These are phyloP conservation scores for Panaeolus papilionaceus DNA, from an alignment of 768 basidiomycete genomes.

Conservation along the genomic window DNA sequence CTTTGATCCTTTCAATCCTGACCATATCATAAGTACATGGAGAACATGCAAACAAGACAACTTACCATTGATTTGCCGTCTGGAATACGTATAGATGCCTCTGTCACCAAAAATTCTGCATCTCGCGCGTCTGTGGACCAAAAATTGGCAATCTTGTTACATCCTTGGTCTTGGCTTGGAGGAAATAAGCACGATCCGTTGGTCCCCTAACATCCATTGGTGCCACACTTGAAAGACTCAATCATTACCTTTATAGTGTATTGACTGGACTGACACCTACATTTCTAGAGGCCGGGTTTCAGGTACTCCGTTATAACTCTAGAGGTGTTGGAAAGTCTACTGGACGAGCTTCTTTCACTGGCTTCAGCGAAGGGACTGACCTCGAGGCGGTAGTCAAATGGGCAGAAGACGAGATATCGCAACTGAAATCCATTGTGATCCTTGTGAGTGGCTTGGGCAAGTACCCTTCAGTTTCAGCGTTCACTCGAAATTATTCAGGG, in stretches of 20 bases:
- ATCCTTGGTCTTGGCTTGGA: slow-evolving; percentile 89
- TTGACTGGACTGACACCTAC: slow-evolving; percentile 39
- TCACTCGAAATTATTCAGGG: slow-evolving; percentile 24
- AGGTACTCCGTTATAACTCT: slow-evolving; percentile 77
- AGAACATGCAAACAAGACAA: not conserved
- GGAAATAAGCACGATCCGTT: slow-evolving; percentile 81
- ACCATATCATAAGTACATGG: not conserved
- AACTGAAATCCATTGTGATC: slow-evolving; percentile 59
- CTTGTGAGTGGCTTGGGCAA: slow-evolving; percentile 51
- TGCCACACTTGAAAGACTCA: not conserved
- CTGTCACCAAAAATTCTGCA: slow-evolving; percentile 36
- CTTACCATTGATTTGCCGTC: slow-evolving; percentile 36
- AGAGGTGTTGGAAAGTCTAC: slow-evolving; percentile 79
- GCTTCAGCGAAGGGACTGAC: slow-evolving; percentile 72
- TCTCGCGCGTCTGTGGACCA: slow-evolving; percentile 26
- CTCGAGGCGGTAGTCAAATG: slow-evolving; percentile 66
- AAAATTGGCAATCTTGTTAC: slow-evolving; percentile 72
- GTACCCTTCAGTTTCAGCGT: slow-evolving; percentile 16
- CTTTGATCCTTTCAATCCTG: too few species aligned
- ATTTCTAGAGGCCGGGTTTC: slow-evolving; percentile 53
- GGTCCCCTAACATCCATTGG: slow-evolving; percentile 34
- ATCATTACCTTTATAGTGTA: slow-evolving; percentile 20
- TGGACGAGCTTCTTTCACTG: slow-evolving; percentile 77
- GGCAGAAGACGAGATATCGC: slow-evolving; percentile 48
- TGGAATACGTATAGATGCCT: slow-evolving; percentile 51